Conservation (phyloP, 1,139 yeast genomes). For the Kazachstania sp. region DNA sequence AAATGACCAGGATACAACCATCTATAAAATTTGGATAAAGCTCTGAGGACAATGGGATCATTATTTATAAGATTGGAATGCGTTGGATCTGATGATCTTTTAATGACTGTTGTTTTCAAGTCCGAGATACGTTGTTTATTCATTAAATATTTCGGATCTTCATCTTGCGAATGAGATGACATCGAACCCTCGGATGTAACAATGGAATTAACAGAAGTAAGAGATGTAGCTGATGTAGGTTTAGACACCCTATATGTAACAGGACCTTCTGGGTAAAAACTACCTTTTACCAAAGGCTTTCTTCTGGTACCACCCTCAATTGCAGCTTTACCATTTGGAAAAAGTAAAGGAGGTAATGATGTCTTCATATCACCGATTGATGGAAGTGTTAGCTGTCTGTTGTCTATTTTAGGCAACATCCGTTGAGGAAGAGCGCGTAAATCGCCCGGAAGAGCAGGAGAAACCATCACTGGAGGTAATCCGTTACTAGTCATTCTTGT, state of each 20-base stretch:
- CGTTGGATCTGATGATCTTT: slow-evolving; percentile 36
- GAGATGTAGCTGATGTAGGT: slow-evolving; percentile 1
- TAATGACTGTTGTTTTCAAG: slow-evolving; percentile 28
- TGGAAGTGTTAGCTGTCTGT: not conserved
- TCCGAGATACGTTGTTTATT: slow-evolving; percentile 25
- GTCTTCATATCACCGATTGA: not conserved
- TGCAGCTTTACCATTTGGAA: not conserved
- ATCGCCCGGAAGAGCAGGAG: not conserved
- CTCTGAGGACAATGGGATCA: slow-evolving; percentile 33
- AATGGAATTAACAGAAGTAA: slow-evolving; percentile 9
- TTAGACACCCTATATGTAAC: slow-evolving; percentile 19
- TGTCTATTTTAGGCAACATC: not conserved
- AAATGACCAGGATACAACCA: slow-evolving; percentile 63
- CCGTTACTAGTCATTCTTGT: not conserved
- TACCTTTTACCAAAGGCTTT: slow-evolving; percentile 25
- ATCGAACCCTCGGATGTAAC: slow-evolving; percentile 4
- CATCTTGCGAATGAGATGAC: not conserved
- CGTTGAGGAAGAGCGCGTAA: not conserved
- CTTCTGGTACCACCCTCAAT: slow-evolving; percentile 8
- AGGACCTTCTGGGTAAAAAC: slow-evolving; percentile 30
- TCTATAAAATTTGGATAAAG: slow-evolving; percentile 48
- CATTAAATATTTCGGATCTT: not conserved
- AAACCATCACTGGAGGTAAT: not conserved
- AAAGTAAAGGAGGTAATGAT: not conserved
- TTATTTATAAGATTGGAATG: slow-evolving; percentile 19